Conservation (phyloP, 352 stramenopile species). For the Pseudoperonospora humuli region DNA sequence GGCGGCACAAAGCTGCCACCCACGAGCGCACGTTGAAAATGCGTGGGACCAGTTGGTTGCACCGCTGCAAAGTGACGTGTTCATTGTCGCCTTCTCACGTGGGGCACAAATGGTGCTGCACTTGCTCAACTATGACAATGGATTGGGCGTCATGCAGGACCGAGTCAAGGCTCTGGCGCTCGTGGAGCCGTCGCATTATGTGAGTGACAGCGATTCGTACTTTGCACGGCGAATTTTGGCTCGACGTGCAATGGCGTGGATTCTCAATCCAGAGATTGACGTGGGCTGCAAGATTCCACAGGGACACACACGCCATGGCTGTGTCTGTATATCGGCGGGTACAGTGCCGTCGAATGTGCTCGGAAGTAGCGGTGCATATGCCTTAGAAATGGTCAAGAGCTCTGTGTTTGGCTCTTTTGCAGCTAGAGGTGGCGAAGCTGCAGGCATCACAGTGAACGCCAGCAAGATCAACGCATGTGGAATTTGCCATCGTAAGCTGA, state of each 20-base stretch:
- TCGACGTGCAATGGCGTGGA: conserved; percentile 61
- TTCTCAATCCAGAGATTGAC: conserved; percentile 65
- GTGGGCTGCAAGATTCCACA: conserved; percentile 68
- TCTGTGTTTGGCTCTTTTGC: conserved; percentile 80
- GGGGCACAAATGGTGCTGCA: conserved; percentile 76
- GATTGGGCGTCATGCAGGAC: conserved; percentile 70
- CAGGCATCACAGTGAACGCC: conserved; percentile 70
- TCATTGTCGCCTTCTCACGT: conserved; percentile 70
- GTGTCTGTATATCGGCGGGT: conserved; percentile 70
- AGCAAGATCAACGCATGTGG: conserved; percentile 62
- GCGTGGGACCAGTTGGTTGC: conserved; percentile 74
- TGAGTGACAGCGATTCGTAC: conserved; percentile 65
- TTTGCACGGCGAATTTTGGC: conserved; percentile 66
- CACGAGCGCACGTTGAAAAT: conserved; percentile 61
- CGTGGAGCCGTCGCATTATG: conserved; percentile 78
- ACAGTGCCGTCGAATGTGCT: conserved; percentile 57
- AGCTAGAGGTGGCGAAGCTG: conserved; percentile 52
- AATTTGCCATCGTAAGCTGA: conserved; percentile 76
- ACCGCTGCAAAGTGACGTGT: conserved; percentile 57
- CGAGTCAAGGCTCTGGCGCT: conserved; percentile 72
- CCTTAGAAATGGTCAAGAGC: conserved; percentile 77
- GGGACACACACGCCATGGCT: conserved; percentile 62
- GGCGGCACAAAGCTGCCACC: conserved; percentile 65
- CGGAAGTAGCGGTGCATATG: conserved; percentile 67
- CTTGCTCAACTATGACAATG: conserved; percentile 71